A percentile compares a stretch with the other conserved stretches of the same genome.
Conservation (phyloP, 2,329 filamentous ascomycete species). For the Aspergillus pseudonomiae region DNA sequence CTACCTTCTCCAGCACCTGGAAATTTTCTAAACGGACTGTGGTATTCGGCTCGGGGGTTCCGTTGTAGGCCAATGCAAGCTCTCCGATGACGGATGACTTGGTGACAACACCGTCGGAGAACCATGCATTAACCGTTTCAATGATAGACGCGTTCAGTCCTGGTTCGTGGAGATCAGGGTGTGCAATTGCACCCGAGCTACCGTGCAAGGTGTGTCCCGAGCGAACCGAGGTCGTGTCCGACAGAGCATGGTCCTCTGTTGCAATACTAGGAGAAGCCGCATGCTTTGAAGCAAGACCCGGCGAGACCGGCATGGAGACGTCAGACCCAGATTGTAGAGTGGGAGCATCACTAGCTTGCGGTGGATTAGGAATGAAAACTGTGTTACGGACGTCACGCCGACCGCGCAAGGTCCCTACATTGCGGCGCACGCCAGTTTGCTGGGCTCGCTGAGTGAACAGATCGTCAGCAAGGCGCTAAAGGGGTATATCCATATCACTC, state of each 20-base stretch:
- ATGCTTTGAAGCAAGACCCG: slow-evolving; percentile 38
- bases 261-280: slow-evolving; percentile 55
- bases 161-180: slow-evolving; percentile 77
- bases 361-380: slow-evolving; percentile 69
- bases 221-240: slow-evolving; percentile 88
- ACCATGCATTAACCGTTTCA: slow-evolving; percentile 84
- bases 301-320: slow-evolving; percentile 37
- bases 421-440: slow-evolving; percentile 62
- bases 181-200: slow-evolving; percentile 69
- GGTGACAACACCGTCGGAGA: slow-evolving; percentile 72
- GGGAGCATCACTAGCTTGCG: slow-evolving; percentile 39
- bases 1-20: slow-evolving; percentile 82
- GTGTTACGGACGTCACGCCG: slow-evolving; percentile 91
- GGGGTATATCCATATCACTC: slow-evolving; percentile 19
- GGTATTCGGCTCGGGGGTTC: slow-evolving; percentile 50
- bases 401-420: slow-evolving; percentile 77
- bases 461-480: slow-evolving; percentile 21
- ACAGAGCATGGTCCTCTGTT: slow-evolving; percentile 68
- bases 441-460: slow-evolving; percentile 43
- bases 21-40: slow-evolving; percentile 87
- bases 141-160: slow-evolving; percentile 88
- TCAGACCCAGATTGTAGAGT: slow-evolving; percentile 30
- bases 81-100: slow-evolving; percentile 80
- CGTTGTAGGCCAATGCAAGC: slow-evolving; percentile 82
- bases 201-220: slow-evolving; percentile 79